Evolutionary conservation across 2,329 filamentous ascomycete species (phyloP), one percentile per base, ranked within the genome.

Genomic region (Myriosclerotinia curreyana): DNA sequence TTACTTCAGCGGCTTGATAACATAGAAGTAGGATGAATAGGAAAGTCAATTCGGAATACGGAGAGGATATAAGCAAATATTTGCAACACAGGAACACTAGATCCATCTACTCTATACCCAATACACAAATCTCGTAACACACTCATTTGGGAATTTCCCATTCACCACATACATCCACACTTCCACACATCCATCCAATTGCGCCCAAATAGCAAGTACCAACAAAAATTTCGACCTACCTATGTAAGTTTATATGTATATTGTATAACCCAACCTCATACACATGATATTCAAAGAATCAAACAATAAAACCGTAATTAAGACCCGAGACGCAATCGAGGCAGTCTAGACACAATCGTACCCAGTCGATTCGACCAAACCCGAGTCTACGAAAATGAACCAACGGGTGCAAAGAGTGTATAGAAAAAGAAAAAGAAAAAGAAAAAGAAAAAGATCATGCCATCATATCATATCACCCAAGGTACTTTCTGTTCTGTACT

Each of bases 241-340:
- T 48, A 22, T 36, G 25, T 36, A 58, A n/a, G n/a, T n/a, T n/a
- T 58, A 17, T 48, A 2, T 25, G 55, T 46, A 25, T 48, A 36
- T 48, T 31, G 28, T 56, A 40, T 44, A 46, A 46, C 40, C 28
- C 54, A 56, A 46, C 7, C 38, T 44, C 53, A 31, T n/a, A 56
- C 53, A 56, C 54, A 31, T 34, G 40, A 56, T 38, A 58, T 58
- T 58, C n/a, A 58, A 31, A 34, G 48, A 25, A 53, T 36, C 38
- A 53, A 53, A 53, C 34, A 36, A 36, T 36, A 48, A 58, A 20
- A 58, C 7, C n/a, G n/a, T n/a, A n/a, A n/a, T n/a, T n/a, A n/a
- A n/a, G n/a, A n/a, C n/a, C n/a, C n/a, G n/a, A n/a, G n/a, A n/a
- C n/a, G n/a, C n/a, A n/a, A n/a, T n/a, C n/a, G n/a, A n/a, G n/a